These are phyloP conservation scores for Ascochyta pisi DNA, from an alignment of 2,329 filamentous ascomycete species.

Conservation along the genomic window DNA sequence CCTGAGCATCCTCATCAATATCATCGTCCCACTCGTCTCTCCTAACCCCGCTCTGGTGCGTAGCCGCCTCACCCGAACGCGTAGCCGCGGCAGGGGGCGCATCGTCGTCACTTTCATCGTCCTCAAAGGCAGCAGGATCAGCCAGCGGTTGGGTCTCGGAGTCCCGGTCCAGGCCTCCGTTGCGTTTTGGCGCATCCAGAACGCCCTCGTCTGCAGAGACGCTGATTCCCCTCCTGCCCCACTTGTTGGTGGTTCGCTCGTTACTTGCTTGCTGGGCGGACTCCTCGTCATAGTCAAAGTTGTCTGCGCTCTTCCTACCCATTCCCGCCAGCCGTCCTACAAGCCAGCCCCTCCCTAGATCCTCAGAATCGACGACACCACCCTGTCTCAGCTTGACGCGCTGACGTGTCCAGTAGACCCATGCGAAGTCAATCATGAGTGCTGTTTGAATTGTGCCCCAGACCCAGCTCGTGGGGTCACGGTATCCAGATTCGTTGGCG, in stretches of 20 bases:
- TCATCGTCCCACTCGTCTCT: constrained; percentile 52
- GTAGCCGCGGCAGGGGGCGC: constrained; percentile 35
- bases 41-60: constrained; percentile 42
- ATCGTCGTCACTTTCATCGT: constrained; percentile 52
- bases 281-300: constrained; percentile 62
- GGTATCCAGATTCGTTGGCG: constrained; percentile 62
- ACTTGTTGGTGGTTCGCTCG: constrained; percentile 52
- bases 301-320: constrained; percentile 54
- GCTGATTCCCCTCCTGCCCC: constrained; percentile 65
- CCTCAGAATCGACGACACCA: constrained; percentile 87
- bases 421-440: constrained; percentile 91
- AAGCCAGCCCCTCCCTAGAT: constrained; percentile 84
- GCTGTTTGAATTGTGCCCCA: constrained; percentile 90
- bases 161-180: constrained; percentile 26
- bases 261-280: constrained; percentile 52
- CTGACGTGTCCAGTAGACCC: constrained; percentile 95
- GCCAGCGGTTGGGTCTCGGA: constrained; percentile 50
- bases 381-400: constrained; percentile 90
- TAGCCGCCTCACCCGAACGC: constrained; percentile 14
- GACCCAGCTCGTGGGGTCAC: constrained; percentile 77
- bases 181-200: constrained; percentile 40
- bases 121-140: constrained; percentile 57
- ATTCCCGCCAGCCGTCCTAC: constrained; percentile 77
- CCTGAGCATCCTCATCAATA: constrained; percentile 43
- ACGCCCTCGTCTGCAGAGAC: constrained; percentile 65